Percentiles rank a stretch among this genome's conserved stretches.
These are phyloP conservation scores for Terfezia claveryi DNA, from an alignment of 495 filamentous ascomycete species.

Conservation along the genomic window DNA sequence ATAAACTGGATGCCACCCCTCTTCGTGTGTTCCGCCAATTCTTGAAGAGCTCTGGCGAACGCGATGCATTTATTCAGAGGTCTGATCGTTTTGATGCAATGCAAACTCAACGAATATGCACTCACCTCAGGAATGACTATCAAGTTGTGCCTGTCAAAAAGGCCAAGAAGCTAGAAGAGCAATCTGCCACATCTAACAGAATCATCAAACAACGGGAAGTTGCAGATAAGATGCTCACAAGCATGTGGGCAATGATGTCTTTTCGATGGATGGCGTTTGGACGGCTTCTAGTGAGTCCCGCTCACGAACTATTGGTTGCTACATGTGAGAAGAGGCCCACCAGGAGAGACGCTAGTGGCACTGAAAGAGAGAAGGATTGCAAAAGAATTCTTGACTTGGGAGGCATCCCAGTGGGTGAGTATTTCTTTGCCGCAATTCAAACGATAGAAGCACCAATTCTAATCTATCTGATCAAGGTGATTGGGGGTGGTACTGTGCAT, in stretches of 20 bases:
- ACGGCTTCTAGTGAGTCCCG: conserved; percentile 54
- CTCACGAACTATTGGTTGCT: conserved; percentile 27
- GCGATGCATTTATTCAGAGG: conserved; percentile 66
- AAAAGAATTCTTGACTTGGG: conserved; percentile 70
- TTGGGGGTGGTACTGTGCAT: conserved; percentile 86
- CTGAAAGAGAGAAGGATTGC: conserved; percentile 20
- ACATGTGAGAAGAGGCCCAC: conserved; percentile 24
- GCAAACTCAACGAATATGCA: conserved; percentile 48
- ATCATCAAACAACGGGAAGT: conserved; percentile 5
- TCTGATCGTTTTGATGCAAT: conserved; percentile 73
- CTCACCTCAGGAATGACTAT: conserved; percentile 16
- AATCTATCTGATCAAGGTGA: conserved; percentile 25
- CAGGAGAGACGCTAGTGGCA: conserved; percentile 7
- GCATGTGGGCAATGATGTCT: conserved; percentile 19
- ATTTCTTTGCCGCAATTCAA: not conserved
- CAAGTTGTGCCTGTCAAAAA: conserved; percentile 5
- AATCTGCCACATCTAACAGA: not conserved
- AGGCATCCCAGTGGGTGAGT: conserved; percentile 27
- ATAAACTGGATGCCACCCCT: conserved; percentile 51
- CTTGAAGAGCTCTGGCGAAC: conserved; percentile 31
- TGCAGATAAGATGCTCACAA: conserved; percentile 17
- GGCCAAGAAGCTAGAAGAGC: conserved; percentile 1
- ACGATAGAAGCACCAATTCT: not conserved
- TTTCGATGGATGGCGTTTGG: conserved; percentile 27
- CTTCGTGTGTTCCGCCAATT: conserved; percentile 70